Conservation (phyloP, 768 basidiomycete species). For the Suillus subaureus region DNA sequence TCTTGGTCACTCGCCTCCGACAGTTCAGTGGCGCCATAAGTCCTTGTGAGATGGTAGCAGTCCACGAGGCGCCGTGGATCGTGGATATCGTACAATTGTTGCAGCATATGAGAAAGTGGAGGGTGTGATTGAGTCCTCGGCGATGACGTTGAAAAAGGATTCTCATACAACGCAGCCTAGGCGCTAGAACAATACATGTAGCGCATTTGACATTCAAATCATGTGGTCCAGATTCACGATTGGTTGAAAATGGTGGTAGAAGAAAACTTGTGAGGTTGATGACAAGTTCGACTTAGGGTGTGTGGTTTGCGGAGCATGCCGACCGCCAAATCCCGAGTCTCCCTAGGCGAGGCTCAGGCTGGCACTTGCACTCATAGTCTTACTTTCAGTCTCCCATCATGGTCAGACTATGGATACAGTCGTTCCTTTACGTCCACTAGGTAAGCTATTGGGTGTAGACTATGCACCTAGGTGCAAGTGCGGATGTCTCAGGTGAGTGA, state of each 20-base stretch:
- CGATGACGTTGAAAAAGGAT: not conserved
- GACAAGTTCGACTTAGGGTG: no score
- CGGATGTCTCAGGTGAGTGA: constrained; percentile 3
- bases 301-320: not conserved
- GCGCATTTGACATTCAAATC: not conserved
- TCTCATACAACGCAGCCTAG: not conserved
- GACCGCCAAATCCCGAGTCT: not conserved
- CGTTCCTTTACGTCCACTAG: not conserved
- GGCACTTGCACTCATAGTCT: not conserved
- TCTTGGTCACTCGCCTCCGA: not conserved
- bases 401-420: not conserved
- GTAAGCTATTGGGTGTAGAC: not conserved
- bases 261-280: not conserved
- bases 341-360: not conserved
- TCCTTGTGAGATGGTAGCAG: not conserved
- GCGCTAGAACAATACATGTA: not conserved
- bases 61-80: not conserved
- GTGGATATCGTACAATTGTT: not conserved
- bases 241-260: not conserved
- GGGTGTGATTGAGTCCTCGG: not conserved
- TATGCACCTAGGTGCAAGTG: not conserved
- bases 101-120: not conserved
- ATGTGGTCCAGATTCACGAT: not conserved
- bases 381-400: not conserved
- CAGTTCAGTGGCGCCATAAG: not conserved